A percentile compares a stretch with the other conserved stretches of the same genome.
Evolutionary conservation across 345 rosid species (phyloP).

Genomic region (Clausena lansium): DNA sequence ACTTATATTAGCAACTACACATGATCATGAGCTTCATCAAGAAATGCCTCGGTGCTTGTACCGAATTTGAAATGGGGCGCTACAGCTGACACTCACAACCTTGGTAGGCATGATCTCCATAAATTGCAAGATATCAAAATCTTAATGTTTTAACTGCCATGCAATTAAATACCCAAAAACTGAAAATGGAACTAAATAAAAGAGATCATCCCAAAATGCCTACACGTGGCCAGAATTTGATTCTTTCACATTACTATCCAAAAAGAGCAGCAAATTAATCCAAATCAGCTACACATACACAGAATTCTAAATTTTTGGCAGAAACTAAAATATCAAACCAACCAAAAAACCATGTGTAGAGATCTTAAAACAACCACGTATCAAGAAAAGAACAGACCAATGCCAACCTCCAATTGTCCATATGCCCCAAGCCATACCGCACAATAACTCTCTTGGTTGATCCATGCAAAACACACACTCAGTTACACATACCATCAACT

Average conservation of each 20-base stretch:
- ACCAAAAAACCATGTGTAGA: not conserved
- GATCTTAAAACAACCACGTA: not conserved
- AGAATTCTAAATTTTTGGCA: not conserved
- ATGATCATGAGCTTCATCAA: not conserved
- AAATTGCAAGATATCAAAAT: not conserved
- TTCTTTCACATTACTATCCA: not conserved
- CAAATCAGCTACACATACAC: not conserved
- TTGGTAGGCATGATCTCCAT: not conserved
- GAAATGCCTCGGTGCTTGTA: not conserved
- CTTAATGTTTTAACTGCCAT: not conserved
- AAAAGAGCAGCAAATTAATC: not conserved
- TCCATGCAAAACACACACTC: not conserved
- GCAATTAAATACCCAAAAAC: slow-evolving; percentile 1
- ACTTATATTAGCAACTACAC: not conserved
- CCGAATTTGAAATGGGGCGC: not conserved
- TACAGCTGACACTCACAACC: not conserved
- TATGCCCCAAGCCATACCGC: not conserved
- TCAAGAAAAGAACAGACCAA: not conserved
- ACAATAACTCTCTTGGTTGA: not conserved
- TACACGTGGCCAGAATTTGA: not conserved
- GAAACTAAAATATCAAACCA: not conserved
- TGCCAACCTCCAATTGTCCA: not conserved
- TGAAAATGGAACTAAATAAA: not conserved
- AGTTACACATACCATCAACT: not conserved
- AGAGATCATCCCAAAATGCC: not conserved